phyloP scores from a whole-genome alignment of 305 asterid species.

The Solanum aculeatissimum region DNA sequence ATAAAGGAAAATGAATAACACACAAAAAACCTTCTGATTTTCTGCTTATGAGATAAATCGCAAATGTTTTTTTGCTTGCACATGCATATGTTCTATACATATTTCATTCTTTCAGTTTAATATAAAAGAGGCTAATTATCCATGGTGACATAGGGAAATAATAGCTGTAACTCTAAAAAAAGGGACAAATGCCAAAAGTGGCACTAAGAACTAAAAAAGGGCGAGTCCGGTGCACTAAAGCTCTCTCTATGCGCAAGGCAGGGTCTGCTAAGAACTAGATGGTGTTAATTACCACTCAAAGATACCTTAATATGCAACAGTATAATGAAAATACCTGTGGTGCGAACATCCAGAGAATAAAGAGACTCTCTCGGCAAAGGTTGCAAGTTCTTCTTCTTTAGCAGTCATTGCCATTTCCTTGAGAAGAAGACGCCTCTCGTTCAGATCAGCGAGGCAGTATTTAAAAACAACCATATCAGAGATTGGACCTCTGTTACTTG shows the following conservation, averaged over 20 bases:
- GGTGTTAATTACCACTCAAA: background rate
- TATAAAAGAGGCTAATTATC: background rate
- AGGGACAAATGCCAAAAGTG: background rate
- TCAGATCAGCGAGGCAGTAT: conserved; percentile 70
- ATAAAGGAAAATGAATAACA: background rate
- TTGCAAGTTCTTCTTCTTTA: conserved; percentile 45
- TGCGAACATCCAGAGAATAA: conserved; percentile 76
- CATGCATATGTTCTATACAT: background rate
- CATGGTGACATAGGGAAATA: background rate
- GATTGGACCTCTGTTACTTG: conserved; percentile 27
- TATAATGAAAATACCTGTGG: conserved; percentile 43
- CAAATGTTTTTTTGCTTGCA: background rate
- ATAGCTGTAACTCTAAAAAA: background rate
- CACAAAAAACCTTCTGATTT: background rate
- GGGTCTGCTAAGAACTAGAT: background rate
- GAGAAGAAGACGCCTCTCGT: conserved; percentile 65
- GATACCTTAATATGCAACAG: background rate
- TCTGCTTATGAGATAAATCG: background rate
- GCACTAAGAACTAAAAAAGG: background rate
- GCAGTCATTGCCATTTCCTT: conserved; percentile 69
- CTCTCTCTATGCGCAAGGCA: no score
- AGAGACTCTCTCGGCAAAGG: conserved; percentile 65
- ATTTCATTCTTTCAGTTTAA: background rate
- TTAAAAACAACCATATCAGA: conserved; percentile 70
- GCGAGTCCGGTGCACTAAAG: no score